phyloP scores from a whole-genome alignment of 208 protist genomes.

The Trypanosoma lewisi region DNA sequence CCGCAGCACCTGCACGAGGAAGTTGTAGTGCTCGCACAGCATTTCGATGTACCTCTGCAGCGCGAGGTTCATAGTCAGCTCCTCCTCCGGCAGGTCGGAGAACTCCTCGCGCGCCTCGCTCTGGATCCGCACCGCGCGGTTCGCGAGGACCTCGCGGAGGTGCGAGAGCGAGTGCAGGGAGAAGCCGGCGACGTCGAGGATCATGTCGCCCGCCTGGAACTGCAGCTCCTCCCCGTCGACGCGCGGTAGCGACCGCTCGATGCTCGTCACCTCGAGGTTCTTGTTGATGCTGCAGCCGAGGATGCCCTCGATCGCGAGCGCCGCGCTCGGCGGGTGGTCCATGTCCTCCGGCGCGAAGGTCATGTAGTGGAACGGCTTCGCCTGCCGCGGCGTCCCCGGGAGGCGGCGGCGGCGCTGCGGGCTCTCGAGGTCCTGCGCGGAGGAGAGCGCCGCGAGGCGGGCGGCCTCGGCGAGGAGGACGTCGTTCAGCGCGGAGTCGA shows the following conservation, averaged over 20 bases:
- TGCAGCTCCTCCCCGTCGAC: slow-evolving; percentile 65
- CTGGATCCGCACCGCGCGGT: slow-evolving; percentile 80
- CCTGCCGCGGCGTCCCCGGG: slow-evolving; percentile 40
- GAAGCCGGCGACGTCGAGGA: slow-evolving; percentile 78
- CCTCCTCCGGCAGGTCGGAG: slow-evolving; percentile 47
- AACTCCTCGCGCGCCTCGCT: slow-evolving; percentile 78
- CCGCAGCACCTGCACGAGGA: slow-evolving; percentile 82
- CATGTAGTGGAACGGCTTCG: slow-evolving; percentile 88
- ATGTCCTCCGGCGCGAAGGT: slow-evolving; percentile 84
- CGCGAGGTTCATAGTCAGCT: slow-evolving; percentile 64
- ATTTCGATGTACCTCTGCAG: slow-evolving; percentile 86
- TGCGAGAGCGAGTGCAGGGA: slow-evolving; percentile 84
- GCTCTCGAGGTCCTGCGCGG: slow-evolving; percentile 24
- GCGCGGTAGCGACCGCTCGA: slow-evolving; percentile 65
- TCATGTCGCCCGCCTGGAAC: slow-evolving; percentile 88
- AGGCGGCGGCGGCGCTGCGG: slow-evolving; percentile 42
- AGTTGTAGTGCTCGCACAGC: slow-evolving; percentile 89
- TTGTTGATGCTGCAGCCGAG: slow-evolving; percentile 85
- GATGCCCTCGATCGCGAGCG: slow-evolving; percentile 77
- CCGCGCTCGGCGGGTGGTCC: slow-evolving; percentile 74
- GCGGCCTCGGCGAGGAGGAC: slow-evolving; percentile 39
- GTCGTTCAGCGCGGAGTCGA: slow-evolving; percentile 46
- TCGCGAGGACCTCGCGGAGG: slow-evolving; percentile 77
- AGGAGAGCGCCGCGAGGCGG: slow-evolving; percentile 7
- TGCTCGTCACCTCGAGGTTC: slow-evolving; percentile 83